Conservation (phyloP, 2,329 filamentous ascomycete species). For the Ophiognomonia clavigignenti-juglandacearum region DNA sequence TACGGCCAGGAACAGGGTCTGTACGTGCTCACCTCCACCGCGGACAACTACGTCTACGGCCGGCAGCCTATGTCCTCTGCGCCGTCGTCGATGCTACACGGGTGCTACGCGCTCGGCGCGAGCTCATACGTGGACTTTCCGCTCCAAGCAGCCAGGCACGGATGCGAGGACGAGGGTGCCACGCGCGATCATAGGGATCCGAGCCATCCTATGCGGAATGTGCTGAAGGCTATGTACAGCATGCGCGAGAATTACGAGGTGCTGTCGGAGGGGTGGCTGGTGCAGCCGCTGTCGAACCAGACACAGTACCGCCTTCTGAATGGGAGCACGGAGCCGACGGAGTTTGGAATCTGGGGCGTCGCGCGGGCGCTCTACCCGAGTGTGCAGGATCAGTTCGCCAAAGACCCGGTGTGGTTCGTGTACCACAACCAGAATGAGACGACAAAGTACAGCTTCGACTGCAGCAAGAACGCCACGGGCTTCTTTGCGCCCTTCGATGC, state of each 20-base stretch:
- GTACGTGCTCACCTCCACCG: constrained; percentile 57
- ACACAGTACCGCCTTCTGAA: constrained; percentile 27
- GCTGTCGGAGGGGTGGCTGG: constrained; percentile 53
- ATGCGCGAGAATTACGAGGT: constrained; percentile 50
- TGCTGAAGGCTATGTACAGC: constrained; percentile 57
- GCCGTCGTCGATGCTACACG: constrained; percentile 57
- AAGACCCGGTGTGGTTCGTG: constrained; percentile 40
- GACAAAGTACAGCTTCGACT: constrained; percentile 53
- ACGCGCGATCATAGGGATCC: constrained; percentile 58
- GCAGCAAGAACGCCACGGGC: constrained; percentile 33
- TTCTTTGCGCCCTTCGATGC: constrained; percentile 53
- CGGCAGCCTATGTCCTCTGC: constrained; percentile 55
- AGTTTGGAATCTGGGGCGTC: constrained; percentile 53
- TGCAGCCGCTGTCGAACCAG: constrained; percentile 51
- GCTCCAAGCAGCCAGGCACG: constrained; percentile 41
- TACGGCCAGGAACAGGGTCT: constrained; percentile 63
- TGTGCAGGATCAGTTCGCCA: constrained; percentile 44
- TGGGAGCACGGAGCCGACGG: constrained; percentile 34
- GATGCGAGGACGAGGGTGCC: constrained; percentile 50
- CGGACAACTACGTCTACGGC: constrained; percentile 54
- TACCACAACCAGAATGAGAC: constrained; percentile 45
- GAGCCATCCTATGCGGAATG: constrained; percentile 54
- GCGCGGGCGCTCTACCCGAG: constrained; percentile 42
- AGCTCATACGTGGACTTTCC: constrained; percentile 48
- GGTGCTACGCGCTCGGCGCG: constrained; percentile 52